phyloP scores from a whole-genome alignment of 495 filamentous ascomycete species.

The Penicillium canariense region DNA sequence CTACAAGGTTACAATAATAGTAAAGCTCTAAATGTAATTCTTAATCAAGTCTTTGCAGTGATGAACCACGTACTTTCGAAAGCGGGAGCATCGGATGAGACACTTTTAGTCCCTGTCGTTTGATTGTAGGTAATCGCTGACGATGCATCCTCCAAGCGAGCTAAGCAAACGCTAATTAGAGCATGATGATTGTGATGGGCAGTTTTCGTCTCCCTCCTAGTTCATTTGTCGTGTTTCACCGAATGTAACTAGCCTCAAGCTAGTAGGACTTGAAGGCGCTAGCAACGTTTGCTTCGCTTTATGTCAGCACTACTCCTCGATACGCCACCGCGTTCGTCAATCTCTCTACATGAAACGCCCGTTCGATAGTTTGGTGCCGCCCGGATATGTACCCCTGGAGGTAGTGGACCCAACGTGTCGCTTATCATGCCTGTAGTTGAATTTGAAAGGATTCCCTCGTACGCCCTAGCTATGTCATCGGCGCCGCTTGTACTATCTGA shows the following conservation, averaged over 20 bases:
- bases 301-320: background rate
- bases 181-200: background rate
- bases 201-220: background rate
- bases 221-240: background rate
- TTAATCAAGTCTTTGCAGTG: too few relatives aligned
- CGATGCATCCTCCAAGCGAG: background rate
- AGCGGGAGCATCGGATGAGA: too few relatives aligned
- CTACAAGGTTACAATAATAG: too few relatives aligned
- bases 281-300: background rate
- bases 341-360: constrained; percentile 21
- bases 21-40: too few relatives aligned
- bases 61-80: too few relatives aligned
- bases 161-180: background rate
- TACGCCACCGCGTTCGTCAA: constrained; percentile 16
- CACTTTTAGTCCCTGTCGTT: background rate
- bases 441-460: background rate
- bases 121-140: background rate
- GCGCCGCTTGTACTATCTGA: background rate
- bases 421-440: background rate
- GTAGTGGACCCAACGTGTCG: background rate
- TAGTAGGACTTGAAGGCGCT: background rate
- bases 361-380: constrained; percentile 18
- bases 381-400: background rate
- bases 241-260: background rate
- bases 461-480: background rate